Base-by-base conservation (phyloP, 148 eudicot genomes). In the Rhododendron ovatum region DNA sequence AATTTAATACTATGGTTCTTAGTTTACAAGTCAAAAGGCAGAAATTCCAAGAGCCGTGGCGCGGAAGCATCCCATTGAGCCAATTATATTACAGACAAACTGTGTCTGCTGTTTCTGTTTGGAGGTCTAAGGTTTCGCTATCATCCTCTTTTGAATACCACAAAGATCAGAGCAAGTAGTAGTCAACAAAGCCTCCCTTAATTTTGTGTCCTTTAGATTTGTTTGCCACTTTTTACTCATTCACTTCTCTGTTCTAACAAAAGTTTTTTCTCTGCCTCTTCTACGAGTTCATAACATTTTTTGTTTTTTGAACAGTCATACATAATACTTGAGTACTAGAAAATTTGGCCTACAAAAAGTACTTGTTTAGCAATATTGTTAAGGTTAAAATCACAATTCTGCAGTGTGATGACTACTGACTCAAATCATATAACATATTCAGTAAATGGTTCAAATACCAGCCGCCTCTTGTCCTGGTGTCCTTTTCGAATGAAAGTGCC, bases 401-500 rank as follows among this genome's bases (percentile, higher is more conserved):
- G 57, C 39, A 47, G 48, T 26, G 26, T 69, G 26, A 83, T 26
- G 18, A 48, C 67, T 47, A 84, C 45, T 28, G 47, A 47, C 50
- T 84, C 35, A 71, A 33, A 69, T 69, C 63, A 48, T 3, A 83
- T 4, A 65, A 63, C 48, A 4, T 4, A 33, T 74, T 43, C 4
- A 33, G 14, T 13, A 35, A 51, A 15, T 45, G 61, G 86, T 53
- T 78, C 71, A 91, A 94, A 61, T 94, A 97, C 99, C 99, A 97
- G 88, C 99, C 99, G 83, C 99, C 99, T 93, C 90, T 87, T 87
- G 94, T 91, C 87, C 95, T 91, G 69, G 99, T 97, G 90, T 97
- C 94, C 91, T 94, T 92, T 90, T 97, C 95, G 81, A 93, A 93
- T 55, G 99, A 97, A 86, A 97, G 95, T 74, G 79, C 93, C 99